Conservation (phyloP, 78 protist genomes). For the Chrysochromulina parva region DNA sequence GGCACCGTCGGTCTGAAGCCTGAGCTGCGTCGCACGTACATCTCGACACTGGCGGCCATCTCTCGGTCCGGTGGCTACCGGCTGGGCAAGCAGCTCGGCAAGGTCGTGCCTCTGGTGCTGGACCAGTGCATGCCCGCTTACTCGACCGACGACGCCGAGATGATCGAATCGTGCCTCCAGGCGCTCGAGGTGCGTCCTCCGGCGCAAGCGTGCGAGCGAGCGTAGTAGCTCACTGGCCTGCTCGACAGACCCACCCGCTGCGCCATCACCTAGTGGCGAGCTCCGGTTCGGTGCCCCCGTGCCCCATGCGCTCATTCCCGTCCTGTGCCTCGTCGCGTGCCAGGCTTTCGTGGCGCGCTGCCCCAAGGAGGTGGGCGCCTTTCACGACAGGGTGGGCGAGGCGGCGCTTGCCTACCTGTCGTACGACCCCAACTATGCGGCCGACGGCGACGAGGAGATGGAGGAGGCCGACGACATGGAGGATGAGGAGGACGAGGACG, state of each 20-base stretch:
- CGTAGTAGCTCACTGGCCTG: too few relatives aligned
- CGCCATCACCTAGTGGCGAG: too few relatives aligned
- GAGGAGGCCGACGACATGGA: conserved; percentile 24
- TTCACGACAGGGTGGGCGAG: conserved; percentile 32
- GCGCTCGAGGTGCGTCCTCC: too few relatives aligned
- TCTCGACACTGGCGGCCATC: conserved; percentile 29
- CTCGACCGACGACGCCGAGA: conserved; percentile 37
- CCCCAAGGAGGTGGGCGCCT: conserved; percentile 60
- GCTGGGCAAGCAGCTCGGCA: background rate
- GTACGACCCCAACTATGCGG: conserved; percentile 88
- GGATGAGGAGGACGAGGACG: conserved; percentile 70
- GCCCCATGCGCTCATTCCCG: too few relatives aligned
- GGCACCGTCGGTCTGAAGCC: background rate
- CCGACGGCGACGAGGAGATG: background rate
- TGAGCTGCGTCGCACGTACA: conserved; percentile 31
- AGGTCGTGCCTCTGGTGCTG: conserved; percentile 37
- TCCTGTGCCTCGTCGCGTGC: conserved; percentile 41
- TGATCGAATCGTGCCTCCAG: conserved; percentile 78
- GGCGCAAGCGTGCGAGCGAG: too few relatives aligned
- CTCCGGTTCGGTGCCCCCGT: too few relatives aligned
- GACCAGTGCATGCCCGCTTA: background rate
- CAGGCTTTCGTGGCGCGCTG: conserved; percentile 69
- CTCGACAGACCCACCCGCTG: too few relatives aligned
- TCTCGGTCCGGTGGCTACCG: conserved; percentile 6
- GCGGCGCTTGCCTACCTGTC: conserved; percentile 48